Percentiles rank a stretch among this genome's conserved stretches.
phyloP scores from a whole-genome alignment of 2,329 filamentous ascomycete species.

The Didymella exigua region DNA sequence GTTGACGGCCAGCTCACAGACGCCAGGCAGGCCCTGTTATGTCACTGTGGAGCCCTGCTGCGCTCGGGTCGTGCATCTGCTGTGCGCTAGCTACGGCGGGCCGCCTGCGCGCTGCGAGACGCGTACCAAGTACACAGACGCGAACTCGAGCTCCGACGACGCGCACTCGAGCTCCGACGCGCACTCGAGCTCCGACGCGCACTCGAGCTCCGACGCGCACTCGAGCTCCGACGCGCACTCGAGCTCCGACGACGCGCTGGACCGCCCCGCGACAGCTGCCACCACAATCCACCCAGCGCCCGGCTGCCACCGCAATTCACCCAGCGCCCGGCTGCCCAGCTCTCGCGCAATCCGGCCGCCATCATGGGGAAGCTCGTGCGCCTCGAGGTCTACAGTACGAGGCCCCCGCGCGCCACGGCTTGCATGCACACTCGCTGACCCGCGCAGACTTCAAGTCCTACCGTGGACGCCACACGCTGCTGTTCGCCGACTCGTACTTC shows the following conservation, averaged over 20 bases:
- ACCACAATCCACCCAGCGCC: neutral
- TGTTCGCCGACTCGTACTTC: slow-evolving; percentile 98
- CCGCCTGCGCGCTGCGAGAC: slow-evolving; percentile 24
- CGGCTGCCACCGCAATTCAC: no score
- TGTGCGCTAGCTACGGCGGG: slow-evolving; percentile 37
- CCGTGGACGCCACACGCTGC: slow-evolving; percentile 90
- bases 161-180: no score
- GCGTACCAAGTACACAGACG: no score
- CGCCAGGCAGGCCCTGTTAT: slow-evolving; percentile 10
- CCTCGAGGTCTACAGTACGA: slow-evolving; percentile 87
- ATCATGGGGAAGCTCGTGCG: slow-evolving; percentile 93
- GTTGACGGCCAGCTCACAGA: slow-evolving; percentile 1
- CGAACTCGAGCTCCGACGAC: no score
- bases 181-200: no score
- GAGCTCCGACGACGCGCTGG: slow-evolving; percentile 13
- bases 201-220: no score
- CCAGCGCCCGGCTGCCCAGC: slow-evolving; percentile 19
- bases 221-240: no score
- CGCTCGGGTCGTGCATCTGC: neutral
- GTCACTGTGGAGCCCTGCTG: slow-evolving; percentile 26
- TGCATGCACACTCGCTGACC: slow-evolving; percentile 19
- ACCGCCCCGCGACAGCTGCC: neutral
- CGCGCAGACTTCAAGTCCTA: slow-evolving; percentile 95
- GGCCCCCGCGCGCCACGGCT: slow-evolving; percentile 10
- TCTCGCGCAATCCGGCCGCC: slow-evolving; percentile 24